phyloP scores from a whole-genome alignment of 2,329 filamentous ascomycete genomes.

The Aureobasidium musti region DNA sequence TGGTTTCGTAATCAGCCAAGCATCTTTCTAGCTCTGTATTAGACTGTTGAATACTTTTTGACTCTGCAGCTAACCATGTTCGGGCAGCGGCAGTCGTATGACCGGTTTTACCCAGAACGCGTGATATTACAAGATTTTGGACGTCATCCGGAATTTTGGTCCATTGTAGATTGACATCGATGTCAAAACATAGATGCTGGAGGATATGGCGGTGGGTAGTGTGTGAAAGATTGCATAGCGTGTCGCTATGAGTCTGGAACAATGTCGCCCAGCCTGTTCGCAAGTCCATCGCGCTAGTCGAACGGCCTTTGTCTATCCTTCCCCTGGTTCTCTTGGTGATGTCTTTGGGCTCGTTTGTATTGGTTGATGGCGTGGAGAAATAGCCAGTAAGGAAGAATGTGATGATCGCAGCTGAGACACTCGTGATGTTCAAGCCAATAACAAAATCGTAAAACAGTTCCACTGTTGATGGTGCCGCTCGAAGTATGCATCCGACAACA shows the following conservation, averaged over 20 bases:
- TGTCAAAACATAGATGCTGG: constrained; percentile 27
- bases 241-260: background rate
- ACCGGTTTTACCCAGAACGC: constrained; percentile 26
- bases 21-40: constrained; percentile 15
- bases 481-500: constrained; percentile 30
- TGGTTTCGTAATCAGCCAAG: background rate
- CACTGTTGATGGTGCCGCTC: constrained; percentile 20
- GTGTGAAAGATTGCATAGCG: constrained; percentile 25
- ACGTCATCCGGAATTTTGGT: constrained; percentile 29
- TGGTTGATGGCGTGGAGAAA: constrained; percentile 1
- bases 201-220: constrained; percentile 28
- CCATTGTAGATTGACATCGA: constrained; percentile 31
- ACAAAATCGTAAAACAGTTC: constrained; percentile 29
- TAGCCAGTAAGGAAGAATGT: constrained; percentile 31
- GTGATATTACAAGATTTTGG: constrained; percentile 28
- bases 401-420: constrained; percentile 27
- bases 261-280: background rate
- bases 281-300: background rate
- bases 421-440: constrained; percentile 29
- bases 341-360: background rate
- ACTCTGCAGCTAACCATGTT: constrained; percentile 27
- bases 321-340: no score
- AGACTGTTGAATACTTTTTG: constrained; percentile 8
- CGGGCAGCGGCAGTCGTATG: constrained; percentile 12
- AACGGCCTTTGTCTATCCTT: background rate